Evolutionary conservation across 108 stramenopile genomes (phyloP).

Genomic region (Cyclotella kingstonii): DNA sequence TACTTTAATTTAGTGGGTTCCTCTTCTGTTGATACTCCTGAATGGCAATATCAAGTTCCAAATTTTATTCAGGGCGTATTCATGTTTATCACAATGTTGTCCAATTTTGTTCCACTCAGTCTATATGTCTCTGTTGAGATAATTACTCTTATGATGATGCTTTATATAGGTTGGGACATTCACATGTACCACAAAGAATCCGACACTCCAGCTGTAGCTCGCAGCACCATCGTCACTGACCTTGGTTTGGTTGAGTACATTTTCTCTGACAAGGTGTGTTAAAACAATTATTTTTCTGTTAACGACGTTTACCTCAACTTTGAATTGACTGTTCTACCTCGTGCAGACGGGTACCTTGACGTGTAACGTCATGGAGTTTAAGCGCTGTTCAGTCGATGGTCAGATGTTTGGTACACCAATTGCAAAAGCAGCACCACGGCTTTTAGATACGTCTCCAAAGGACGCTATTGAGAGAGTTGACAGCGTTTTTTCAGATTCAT

Average conservation of each 20-base stretch:
- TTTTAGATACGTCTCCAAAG: conserved; percentile 15
- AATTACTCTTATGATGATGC: conserved; percentile 65
- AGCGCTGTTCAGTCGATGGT: conserved; percentile 91
- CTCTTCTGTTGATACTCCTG: conserved; percentile 30
- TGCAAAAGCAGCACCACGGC: conserved; percentile 47
- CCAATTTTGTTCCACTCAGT: conserved; percentile 89
- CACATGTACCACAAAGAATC: conserved; percentile 91
- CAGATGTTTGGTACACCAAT: conserved; percentile 82
- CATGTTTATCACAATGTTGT: conserved; percentile 78
- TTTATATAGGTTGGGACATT: conserved; percentile 76
- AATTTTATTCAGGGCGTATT: conserved; percentile 77
- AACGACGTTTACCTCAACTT: too few relatives aligned
- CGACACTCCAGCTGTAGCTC: conserved; percentile 80
- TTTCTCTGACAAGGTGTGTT: conserved; percentile 82
- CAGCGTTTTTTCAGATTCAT: conserved; percentile 14
- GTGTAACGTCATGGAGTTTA: conserved; percentile 97
- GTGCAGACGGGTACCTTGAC: conserved; percentile 93
- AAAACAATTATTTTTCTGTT: not conserved
- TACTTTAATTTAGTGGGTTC: conserved; percentile 52
- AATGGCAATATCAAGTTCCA: conserved; percentile 46
- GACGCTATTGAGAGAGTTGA: conserved; percentile 22
- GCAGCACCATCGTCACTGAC: conserved; percentile 88
- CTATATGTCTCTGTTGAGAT: conserved; percentile 89
- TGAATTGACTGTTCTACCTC: too few relatives aligned
- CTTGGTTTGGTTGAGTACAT: conserved; percentile 94